phyloP scores from a whole-genome alignment of 768 basidiomycete species.

The Pilatotrama ljubarskyi region DNA sequence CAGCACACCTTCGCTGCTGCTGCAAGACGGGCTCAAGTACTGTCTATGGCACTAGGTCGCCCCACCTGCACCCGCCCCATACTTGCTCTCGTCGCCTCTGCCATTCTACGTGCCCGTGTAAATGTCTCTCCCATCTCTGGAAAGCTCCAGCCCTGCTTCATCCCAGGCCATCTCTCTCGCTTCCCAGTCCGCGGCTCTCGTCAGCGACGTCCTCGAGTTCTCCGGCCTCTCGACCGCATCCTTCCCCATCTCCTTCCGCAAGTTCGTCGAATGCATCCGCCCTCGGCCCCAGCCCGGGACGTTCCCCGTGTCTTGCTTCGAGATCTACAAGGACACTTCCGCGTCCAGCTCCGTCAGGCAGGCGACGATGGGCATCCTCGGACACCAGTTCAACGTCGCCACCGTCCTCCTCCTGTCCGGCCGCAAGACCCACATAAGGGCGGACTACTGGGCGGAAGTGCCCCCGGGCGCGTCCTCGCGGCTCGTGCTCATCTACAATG shows the following conservation, averaged over 20 bases:
- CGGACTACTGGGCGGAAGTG: not conserved
- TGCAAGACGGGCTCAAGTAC: no score
- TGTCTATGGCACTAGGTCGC: no score
- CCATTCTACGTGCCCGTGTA: no score
- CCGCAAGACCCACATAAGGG: not conserved
- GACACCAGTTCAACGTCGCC: conserved; percentile 8
- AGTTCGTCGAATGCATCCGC: not conserved
- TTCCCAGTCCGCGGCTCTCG: not conserved
- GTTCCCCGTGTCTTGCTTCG: not conserved
- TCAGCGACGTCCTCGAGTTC: conserved; percentile 4
- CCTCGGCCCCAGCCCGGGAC: not conserved
- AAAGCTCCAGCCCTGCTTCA: not conserved
- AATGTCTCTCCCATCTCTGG: not conserved
- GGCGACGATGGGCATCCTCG: not conserved
- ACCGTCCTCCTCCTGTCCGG: not conserved
- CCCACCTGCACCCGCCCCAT: no score
- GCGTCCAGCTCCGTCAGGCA: not conserved
- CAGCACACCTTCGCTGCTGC: no score
- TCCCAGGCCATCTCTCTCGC: not conserved
- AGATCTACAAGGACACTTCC: conserved; percentile 4
- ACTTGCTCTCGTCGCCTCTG: no score
- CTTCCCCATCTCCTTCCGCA: not conserved
- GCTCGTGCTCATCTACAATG: not conserved
- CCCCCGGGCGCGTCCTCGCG: not conserved
- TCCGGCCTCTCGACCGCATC: not conserved